Evolutionary conservation across 768 basidiomycete genomes (phyloP), one percentile per base, ranked within the genome.

Genomic region (Guyanaporus albipodus): DNA sequence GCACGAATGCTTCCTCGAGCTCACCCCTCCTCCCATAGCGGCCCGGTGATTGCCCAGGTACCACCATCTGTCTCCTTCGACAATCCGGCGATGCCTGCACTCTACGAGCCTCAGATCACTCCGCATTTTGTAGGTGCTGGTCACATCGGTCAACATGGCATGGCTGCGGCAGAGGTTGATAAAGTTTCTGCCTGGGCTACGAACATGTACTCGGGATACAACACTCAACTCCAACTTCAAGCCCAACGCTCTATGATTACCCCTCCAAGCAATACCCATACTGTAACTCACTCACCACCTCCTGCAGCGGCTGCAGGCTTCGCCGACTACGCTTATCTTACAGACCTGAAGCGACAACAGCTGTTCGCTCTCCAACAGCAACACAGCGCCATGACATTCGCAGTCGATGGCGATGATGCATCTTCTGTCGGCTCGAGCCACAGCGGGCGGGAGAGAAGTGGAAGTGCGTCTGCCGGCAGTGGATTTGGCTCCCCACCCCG

Each of bases 61-160:
- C 66, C 70, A 4, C 62, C 69, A 8, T 55, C 66, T 1, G 72
- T 73, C 49, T 73, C 74, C 4, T 79, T 69, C 45, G 79, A 80
- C 57, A 79, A 79, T 48, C 78, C 79, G 3, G 72, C 72, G 2
- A 74, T 78, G 69, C 60, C 73, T 42, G 56, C 68, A 11, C 53
- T 71, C 24, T 75, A 75, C 48, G 74, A 75, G 44, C 65, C 72
- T n/a, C 64, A 70, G 45, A 49, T 60, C 24, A 12, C 56, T 15
- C 54, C 60, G 26, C 68, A 70, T 36, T 72, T 56, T 44, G 24
- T 52, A 17, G 50, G 54, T 34, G 34, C 51, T 28, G 14, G 52
- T 18, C 60, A 62, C 27, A 39, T 57, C 8, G 53, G 42, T 40
- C 66, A 52, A 23, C 64, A 63, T 1, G 49, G 48, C 22, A 37